phyloP scores from a whole-genome alignment of 176 grass and related monocot species.

The Hsuehochloa calcarea region DNA sequence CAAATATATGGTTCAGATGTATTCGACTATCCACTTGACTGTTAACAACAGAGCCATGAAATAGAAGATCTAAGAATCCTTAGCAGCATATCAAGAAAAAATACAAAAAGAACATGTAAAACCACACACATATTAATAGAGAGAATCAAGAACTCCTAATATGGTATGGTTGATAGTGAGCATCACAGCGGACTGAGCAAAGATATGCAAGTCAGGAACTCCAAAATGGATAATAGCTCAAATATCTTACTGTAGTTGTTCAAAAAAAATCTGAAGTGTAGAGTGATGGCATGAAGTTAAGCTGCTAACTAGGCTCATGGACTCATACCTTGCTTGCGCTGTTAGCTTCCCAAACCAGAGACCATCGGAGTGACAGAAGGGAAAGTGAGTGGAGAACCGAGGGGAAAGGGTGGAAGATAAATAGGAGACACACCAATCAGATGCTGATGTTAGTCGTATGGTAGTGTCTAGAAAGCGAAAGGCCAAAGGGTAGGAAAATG shows the following conservation, averaged over 20 bases:
- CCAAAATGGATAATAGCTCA: background rate
- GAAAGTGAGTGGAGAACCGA: constrained; percentile 19
- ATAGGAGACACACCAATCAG: constrained; percentile 8
- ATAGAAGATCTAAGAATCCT: background rate
- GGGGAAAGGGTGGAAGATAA: constrained; percentile 30
- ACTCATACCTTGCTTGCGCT: constrained; percentile 23
- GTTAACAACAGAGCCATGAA: background rate
- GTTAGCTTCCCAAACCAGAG: background rate
- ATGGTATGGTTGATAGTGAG: background rate
- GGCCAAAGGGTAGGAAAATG: background rate
- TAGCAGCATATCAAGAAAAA: background rate
- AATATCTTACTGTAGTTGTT: background rate
- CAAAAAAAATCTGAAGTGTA: background rate
- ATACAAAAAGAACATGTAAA: background rate
- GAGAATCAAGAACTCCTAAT: background rate
- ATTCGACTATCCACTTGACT: background rate
- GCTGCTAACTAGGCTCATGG: background rate
- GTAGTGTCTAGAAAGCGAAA: background rate
- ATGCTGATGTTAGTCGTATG: background rate
- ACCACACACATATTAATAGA: background rate
- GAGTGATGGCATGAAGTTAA: background rate
- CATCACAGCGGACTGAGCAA: background rate
- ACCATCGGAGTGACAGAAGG: background rate
- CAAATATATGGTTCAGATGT: background rate
- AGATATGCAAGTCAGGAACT: background rate